Percentiles rank a stretch among this genome's conserved stretches.
These are phyloP conservation scores for Daldinia sp. DNA, from an alignment of 2,329 filamentous ascomycete genomes.

Conservation along the genomic window DNA sequence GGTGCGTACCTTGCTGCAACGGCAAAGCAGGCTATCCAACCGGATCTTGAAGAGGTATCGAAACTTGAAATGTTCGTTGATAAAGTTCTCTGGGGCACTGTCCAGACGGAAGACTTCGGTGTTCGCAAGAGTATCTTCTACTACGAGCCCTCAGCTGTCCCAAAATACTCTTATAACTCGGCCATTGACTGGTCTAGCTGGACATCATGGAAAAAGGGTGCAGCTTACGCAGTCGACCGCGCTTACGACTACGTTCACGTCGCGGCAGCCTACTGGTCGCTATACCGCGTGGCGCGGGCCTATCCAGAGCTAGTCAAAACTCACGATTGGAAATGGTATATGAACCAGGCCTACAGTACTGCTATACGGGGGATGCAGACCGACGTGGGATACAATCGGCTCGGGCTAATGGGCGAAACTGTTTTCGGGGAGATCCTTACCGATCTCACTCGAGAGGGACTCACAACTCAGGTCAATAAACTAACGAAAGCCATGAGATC, in stretches of 20 bases:
- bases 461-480: conserved; percentile 49
- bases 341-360: conserved; percentile 62
- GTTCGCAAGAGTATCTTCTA: conserved; percentile 66
- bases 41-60: conserved; percentile 56
- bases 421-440: conserved; percentile 61
- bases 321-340: conserved; percentile 62
- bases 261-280: conserved; percentile 62
- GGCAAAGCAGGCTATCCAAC: conserved; percentile 63
- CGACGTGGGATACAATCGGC: conserved; percentile 54
- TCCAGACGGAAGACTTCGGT: conserved; percentile 57
- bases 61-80: conserved; percentile 64
- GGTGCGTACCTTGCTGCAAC: conserved; percentile 63
- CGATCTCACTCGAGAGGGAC: conserved; percentile 59
- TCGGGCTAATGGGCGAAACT: conserved; percentile 68
- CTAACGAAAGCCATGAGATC: conserved; percentile 57
- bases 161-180: conserved; percentile 55
- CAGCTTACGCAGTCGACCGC: conserved; percentile 56
- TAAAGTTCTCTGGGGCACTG: conserved; percentile 57
- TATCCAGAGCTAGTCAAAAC: conserved; percentile 55
- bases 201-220: conserved; percentile 59
- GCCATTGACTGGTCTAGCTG: conserved; percentile 58
- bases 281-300: conserved; percentile 62
- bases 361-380: conserved; percentile 51
- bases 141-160: conserved; percentile 57
- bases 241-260: conserved; percentile 69